Evolutionary conservation across 1,139 yeast species (phyloP).

Genomic region (Geotrichum klebahnii): DNA sequence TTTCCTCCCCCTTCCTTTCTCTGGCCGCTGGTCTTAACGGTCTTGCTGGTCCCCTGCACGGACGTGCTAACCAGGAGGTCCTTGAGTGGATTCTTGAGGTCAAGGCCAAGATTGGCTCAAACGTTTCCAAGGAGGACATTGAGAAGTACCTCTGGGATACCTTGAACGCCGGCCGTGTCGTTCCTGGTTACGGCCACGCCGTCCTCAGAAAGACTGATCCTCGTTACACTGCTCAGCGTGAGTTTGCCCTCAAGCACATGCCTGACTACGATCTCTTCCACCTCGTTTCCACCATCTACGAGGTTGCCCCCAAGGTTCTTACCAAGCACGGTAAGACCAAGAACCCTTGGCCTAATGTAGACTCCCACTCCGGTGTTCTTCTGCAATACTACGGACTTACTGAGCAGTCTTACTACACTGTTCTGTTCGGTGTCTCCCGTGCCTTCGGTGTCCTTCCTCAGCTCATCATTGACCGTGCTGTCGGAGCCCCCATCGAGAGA

Average conservation of each 20-base stretch:
- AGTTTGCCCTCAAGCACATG: slow-evolving; percentile 57
- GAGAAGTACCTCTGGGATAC: slow-evolving; percentile 89
- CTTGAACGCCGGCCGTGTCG: slow-evolving; percentile 86
- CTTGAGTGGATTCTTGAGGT: slow-evolving; percentile 86
- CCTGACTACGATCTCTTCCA: slow-evolving; percentile 53
- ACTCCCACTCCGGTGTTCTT: slow-evolving; percentile 94
- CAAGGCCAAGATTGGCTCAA: slow-evolving; percentile 69
- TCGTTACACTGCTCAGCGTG: slow-evolving; percentile 95
- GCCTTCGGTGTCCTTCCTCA: slow-evolving; percentile 97
- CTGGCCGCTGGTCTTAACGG: slow-evolving; percentile 95
- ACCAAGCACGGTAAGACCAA: slow-evolving; percentile 97
- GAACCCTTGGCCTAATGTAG: slow-evolving; percentile 99
- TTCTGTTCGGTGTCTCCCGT: slow-evolving; percentile 95
- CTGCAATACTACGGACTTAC: slow-evolving; percentile 96
- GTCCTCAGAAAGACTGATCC: slow-evolving; percentile 96
- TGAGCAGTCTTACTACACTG: slow-evolving; percentile 95
- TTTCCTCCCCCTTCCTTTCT: slow-evolving; percentile 88
- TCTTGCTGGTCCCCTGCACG: slow-evolving; percentile 97
- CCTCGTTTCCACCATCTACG: slow-evolving; percentile 84
- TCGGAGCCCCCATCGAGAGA: slow-evolving; percentile 94
- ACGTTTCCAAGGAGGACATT: slow-evolving; percentile 66
- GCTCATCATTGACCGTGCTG: slow-evolving; percentile 91
- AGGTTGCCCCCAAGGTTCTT: slow-evolving; percentile 92
- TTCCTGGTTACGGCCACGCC: slow-evolving; percentile 98
- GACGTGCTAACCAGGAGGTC: slow-evolving; percentile 97